A percentile compares a stretch with the other conserved stretches of the same genome.
These are phyloP conservation scores for Musa balbisiana DNA, from an alignment of 202 grass and related monocot species.

Conservation along the genomic window DNA sequence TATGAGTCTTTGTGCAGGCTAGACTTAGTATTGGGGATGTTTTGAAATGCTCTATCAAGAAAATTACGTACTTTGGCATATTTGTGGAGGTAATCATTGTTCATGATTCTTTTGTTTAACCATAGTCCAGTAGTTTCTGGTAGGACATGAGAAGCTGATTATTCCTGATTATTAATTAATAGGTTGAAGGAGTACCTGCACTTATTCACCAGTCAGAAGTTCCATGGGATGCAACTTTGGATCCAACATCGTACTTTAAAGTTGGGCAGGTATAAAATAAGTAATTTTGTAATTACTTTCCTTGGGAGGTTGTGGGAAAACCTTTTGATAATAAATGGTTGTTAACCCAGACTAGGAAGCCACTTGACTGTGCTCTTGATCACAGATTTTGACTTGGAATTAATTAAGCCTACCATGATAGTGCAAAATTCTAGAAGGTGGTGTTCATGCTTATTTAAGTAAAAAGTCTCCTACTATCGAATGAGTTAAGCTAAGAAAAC, in stretches of 20 bases:
- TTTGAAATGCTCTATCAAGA: conserved; percentile 59
- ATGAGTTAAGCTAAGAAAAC: too few relatives aligned
- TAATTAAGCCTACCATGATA: too few relatives aligned
- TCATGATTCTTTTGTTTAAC: conserved; percentile 8
- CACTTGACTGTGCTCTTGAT: too few relatives aligned
- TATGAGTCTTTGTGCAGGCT: conserved; percentile 51
- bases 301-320: conserved; percentile 6
- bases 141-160: conserved; percentile 22
- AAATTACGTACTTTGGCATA: conserved; percentile 92
- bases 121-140: background rate
- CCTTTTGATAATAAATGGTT: background rate
- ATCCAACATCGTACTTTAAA: conserved; percentile 75
- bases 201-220: conserved; percentile 86
- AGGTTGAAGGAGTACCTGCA: conserved; percentile 86
- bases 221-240: conserved; percentile 76
- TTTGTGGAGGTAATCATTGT: conserved; percentile 65
- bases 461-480: too few relatives aligned
- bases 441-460: too few relatives aligned
- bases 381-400: too few relatives aligned
- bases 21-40: conserved; percentile 83
- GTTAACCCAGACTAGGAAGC: background rate
- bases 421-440: too few relatives aligned
- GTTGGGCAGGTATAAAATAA: conserved; percentile 59
- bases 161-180: conserved; percentile 23
- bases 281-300: conserved; percentile 5